Conservation (phyloP, 441 rosid genomes). For the Macaranga tanarius region DNA sequence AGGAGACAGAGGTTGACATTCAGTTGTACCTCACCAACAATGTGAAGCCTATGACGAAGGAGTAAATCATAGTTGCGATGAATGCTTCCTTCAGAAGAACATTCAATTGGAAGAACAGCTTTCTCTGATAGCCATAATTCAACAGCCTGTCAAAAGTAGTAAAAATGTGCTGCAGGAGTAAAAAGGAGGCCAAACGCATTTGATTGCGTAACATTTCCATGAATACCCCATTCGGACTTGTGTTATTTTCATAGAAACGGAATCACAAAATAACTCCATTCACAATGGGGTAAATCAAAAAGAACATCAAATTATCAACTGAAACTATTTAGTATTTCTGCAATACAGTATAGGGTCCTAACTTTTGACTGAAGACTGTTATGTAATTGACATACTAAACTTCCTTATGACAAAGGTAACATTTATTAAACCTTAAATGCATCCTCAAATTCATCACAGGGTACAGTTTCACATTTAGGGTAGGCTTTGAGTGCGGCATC, state of each 20-base stretch:
- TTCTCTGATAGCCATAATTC: slow-evolving; percentile 54
- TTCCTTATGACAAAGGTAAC: not conserved
- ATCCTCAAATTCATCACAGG: slow-evolving; percentile 55
- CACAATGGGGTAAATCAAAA: not conserved
- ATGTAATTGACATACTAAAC: not conserved
- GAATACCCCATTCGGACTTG: not conserved
- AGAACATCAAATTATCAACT: too few relatives aligned
- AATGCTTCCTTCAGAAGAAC: slow-evolving; percentile 50
- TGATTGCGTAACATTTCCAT: not conserved
- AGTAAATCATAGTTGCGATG: slow-evolving; percentile 63
- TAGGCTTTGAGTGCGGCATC: slow-evolving; percentile 64
- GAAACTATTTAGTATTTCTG: slow-evolving; percentile 1
- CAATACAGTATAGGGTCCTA: not conserved
- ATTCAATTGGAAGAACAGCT: slow-evolving; percentile 59
- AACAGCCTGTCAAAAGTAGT: slow-evolving; percentile 42
- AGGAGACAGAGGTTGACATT: slow-evolving; percentile 45
- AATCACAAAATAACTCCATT: not conserved
- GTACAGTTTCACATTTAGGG: slow-evolving; percentile 55
- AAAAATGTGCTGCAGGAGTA: not conserved
- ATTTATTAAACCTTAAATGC: slow-evolving; percentile 51
- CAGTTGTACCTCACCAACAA: slow-evolving; percentile 57
- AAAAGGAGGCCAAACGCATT: slow-evolving; percentile 15
- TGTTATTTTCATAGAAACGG: not conserved
- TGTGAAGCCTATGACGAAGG: slow-evolving; percentile 64
- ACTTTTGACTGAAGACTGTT: not conserved